Conservation (phyloP, 139 green algal species). For the Chlamydomonas sp. region DNA sequence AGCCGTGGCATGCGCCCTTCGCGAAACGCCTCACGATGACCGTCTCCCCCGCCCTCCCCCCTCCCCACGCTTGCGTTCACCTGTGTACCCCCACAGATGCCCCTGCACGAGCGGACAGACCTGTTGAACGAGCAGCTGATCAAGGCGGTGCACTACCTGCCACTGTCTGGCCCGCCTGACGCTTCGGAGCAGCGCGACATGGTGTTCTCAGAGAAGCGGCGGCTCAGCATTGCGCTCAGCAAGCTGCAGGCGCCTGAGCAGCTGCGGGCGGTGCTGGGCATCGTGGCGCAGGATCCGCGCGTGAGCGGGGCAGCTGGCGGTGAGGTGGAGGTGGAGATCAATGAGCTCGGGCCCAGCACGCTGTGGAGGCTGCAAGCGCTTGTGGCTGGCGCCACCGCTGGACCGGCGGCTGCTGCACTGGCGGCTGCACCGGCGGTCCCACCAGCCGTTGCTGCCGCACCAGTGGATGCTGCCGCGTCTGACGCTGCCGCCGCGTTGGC, state of each 20-base stretch:
- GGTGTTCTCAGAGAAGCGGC: constrained; percentile 66
- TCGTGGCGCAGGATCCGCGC: constrained; percentile 38
- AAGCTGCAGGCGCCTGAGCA: constrained; percentile 36
- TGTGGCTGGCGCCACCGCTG: background rate
- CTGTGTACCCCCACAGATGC: no score
- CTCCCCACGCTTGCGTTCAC: no score
- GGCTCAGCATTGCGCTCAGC: constrained; percentile 29
- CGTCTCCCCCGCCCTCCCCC: no score
- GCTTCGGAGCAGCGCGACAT: constrained; percentile 30
- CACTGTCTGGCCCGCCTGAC: background rate
- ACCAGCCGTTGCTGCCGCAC: no score
- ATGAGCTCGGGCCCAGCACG: constrained; percentile 44
- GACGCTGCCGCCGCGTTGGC: no score
- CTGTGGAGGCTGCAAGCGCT: constrained; percentile 51
- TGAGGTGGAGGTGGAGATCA: constrained; percentile 66
- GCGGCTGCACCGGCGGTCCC: background rate
- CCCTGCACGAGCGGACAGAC: background rate
- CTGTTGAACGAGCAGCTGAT: background rate
- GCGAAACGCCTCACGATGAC: no score
- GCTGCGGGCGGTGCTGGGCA: constrained; percentile 45
- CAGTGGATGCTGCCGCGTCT: no score
- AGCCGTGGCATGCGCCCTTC: no score
- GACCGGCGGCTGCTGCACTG: background rate
- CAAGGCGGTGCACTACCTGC: background rate
- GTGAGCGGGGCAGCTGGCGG: constrained; percentile 22